These are phyloP conservation scores for Adiantum capillusveneris DNA, from an alignment of 75 land plant species.

Conservation along the genomic window DNA sequence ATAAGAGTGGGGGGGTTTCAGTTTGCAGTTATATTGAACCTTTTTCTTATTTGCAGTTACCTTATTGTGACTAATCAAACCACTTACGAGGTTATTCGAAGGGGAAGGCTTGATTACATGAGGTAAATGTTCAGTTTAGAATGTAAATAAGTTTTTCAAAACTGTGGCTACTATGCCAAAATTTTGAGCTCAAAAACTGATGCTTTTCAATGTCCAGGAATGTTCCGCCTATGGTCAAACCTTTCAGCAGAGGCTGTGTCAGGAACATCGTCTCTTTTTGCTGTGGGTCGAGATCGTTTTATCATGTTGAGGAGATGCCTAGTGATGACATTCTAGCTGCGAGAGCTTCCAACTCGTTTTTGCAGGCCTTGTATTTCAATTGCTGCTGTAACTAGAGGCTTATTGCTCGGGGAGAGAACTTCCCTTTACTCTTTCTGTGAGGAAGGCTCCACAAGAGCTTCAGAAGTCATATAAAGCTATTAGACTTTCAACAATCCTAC, in stretches of 20 bases:
- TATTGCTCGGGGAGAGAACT: too few relatives aligned
- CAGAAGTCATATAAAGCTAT: too few relatives aligned
- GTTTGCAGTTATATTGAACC: too few relatives aligned
- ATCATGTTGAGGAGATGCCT: slow-evolving; percentile 52
- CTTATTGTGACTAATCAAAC: slow-evolving; percentile 89
- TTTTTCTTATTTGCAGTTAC: slow-evolving; percentile 44
- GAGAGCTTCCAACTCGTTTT: slow-evolving; percentile 21
- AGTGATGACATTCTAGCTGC: slow-evolving; percentile 53
- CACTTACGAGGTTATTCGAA: slow-evolving; percentile 88
- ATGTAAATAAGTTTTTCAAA: too few relatives aligned
- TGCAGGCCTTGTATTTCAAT: background rate
- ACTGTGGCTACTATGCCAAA: too few relatives aligned
- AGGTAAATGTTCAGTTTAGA: slow-evolving; percentile 41
- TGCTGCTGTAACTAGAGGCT: slow-evolving; percentile 1
- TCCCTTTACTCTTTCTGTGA: too few relatives aligned
- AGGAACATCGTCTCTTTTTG: slow-evolving; percentile 66
- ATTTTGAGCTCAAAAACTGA: too few relatives aligned
- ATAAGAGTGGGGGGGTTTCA: too few relatives aligned
- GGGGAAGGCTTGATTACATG: slow-evolving; percentile 68
- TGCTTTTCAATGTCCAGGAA: slow-evolving; percentile 27
- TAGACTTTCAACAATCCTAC: too few relatives aligned
- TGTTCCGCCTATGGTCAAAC: slow-evolving; percentile 62
- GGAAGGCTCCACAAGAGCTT: too few relatives aligned
- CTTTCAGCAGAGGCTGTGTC: slow-evolving; percentile 80
- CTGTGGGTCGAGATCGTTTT: slow-evolving; percentile 35